phyloP scores from a whole-genome alignment of 148 eudicot genomes.

The Fagopyrum esculentum region DNA sequence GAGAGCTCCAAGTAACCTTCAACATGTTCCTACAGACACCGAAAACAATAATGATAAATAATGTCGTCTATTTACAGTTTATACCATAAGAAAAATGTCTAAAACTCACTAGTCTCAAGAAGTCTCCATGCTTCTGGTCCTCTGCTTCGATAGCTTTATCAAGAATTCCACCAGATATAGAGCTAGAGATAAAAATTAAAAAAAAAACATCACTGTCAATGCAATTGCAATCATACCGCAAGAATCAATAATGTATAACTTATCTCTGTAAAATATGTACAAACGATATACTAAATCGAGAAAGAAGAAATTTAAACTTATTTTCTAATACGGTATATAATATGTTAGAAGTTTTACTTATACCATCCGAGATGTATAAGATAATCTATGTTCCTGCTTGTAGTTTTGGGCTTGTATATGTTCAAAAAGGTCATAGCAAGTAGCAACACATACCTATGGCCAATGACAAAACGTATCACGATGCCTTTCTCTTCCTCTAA shows the following conservation, averaged over 20 bases:
- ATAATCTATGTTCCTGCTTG: too few species aligned
- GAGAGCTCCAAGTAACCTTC: conserved; percentile 63
- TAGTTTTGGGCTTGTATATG: background rate
- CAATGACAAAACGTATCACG: conserved; percentile 13
- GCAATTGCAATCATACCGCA: background rate
- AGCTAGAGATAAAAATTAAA: conserved; percentile 17
- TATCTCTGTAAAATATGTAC: background rate
- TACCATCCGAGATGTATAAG: background rate
- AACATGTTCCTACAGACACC: conserved; percentile 40
- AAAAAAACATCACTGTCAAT: background rate
- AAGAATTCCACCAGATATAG: conserved; percentile 48
- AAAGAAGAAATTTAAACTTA: too few species aligned
- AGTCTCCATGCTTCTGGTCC: conserved; percentile 49
- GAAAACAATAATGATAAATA: background rate
- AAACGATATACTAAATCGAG: background rate
- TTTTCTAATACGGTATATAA: too few species aligned
- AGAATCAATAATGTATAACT: background rate
- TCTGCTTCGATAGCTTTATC: conserved; percentile 61
- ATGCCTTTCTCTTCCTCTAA: conserved; percentile 14
- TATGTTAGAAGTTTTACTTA: background rate
- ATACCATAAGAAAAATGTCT: background rate
- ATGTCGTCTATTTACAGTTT: background rate
- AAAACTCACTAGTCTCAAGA: conserved; percentile 39
- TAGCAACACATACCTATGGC: conserved; percentile 1
- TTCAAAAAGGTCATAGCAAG: background rate